These are phyloP conservation scores for Kitagawia praeruptora DNA, from an alignment of 129 eudicot genomes.

Conservation along the genomic window DNA sequence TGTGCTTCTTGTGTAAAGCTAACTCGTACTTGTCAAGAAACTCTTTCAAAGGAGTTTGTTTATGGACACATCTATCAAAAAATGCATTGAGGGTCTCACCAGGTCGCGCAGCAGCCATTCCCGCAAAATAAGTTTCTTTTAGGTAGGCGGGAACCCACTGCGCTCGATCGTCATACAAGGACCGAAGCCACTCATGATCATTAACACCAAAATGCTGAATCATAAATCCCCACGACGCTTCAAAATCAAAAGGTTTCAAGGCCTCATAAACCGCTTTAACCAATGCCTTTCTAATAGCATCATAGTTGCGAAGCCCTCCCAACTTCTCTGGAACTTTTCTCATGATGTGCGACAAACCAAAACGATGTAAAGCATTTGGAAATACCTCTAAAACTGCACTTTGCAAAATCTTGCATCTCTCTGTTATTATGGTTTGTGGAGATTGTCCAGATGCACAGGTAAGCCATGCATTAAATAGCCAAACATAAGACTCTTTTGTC, in stretches of 20 bases:
- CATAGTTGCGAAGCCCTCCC: constrained; percentile 74
- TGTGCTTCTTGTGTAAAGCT: constrained; percentile 70
- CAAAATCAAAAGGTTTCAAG: constrained; percentile 63
- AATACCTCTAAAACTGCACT: constrained; percentile 54
- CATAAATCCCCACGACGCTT: constrained; percentile 77
- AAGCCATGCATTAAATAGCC: constrained; percentile 73
- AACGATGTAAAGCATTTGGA: constrained; percentile 71
- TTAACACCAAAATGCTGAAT: constrained; percentile 55
- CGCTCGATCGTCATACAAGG: constrained; percentile 66
- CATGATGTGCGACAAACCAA: constrained; percentile 62
- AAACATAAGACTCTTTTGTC: constrained; percentile 46
- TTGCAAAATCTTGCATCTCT: constrained; percentile 60
- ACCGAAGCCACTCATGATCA: constrained; percentile 72
- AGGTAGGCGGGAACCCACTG: constrained; percentile 81
- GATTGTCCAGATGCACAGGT: constrained; percentile 33
- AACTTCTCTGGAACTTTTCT: constrained; percentile 79
- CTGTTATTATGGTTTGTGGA: constrained; percentile 76
- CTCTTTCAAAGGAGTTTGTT: constrained; percentile 86
- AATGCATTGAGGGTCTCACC: constrained; percentile 46
- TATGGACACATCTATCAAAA: constrained; percentile 67
- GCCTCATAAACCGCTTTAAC: constrained; percentile 61
- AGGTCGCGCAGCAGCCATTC: constrained; percentile 56
- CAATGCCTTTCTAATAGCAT: constrained; percentile 54
- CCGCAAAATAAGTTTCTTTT: constrained; percentile 65
- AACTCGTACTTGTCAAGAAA: constrained; percentile 90